Percentiles rank a stretch among this genome's conserved stretches.
Evolutionary conservation across 2,329 filamentous ascomycete species (phyloP).

Genomic region (Microdochium bolleyi): DNA sequence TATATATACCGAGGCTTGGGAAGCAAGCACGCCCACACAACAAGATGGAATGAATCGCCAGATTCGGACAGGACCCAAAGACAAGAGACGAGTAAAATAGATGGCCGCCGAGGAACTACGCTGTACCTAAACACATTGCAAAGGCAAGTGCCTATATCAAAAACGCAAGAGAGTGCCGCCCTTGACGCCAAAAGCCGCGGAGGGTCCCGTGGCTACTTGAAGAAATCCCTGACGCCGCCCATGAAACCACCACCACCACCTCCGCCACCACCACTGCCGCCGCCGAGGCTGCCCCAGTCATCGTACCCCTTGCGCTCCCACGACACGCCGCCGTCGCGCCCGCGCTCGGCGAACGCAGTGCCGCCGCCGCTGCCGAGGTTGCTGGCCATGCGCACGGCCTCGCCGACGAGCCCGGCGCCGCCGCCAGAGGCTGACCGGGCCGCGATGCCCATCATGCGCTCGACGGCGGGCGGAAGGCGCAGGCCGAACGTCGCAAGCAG

Average conservation of each 20-base stretch:
- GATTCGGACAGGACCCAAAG: too few relatives aligned
- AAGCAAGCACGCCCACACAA: too few relatives aligned
- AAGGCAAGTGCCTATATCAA: too few relatives aligned
- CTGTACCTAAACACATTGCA: too few relatives aligned
- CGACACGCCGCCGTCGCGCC: background rate
- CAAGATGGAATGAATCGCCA: too few relatives aligned
- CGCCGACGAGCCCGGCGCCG: slow-evolving; percentile 40
- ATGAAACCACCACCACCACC: background rate
- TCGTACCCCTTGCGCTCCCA: background rate
- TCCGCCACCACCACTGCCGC: background rate
- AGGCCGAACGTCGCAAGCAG: slow-evolving; percentile 75
- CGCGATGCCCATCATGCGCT: slow-evolving; percentile 49
- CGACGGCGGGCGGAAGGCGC: slow-evolving; percentile 57
- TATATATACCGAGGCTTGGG: too few relatives aligned
- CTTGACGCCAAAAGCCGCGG: too few relatives aligned
- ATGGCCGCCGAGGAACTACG: too few relatives aligned
- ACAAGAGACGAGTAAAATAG: too few relatives aligned
- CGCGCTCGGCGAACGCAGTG: background rate
- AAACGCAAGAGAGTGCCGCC: too few relatives aligned
- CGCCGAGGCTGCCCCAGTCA: background rate
- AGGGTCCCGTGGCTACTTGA: too few relatives aligned
- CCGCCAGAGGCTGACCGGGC: slow-evolving; percentile 39
- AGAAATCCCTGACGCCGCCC: background rate
- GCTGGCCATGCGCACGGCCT: slow-evolving; percentile 46
- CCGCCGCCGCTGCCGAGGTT: slow-evolving; percentile 15